Base-by-base conservation (phyloP, 1,284 basidiomycete species). In the Wolfiporia cocos region DNA sequence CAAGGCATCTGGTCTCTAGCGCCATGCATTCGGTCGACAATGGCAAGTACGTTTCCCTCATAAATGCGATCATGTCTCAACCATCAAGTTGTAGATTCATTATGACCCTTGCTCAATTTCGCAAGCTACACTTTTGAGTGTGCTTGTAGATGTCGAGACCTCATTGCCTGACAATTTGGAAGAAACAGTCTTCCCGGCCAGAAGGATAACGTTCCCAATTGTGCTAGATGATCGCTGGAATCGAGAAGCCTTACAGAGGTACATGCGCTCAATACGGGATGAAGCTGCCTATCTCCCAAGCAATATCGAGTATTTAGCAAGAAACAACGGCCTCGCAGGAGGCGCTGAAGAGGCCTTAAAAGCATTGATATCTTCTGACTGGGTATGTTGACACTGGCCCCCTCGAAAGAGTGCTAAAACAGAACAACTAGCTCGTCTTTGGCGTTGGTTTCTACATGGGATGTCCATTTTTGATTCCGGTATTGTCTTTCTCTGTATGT, bases 221-320 rank as follows among this genome's bases (percentile, higher is more conserved):
- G 75, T 73, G 0, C 68, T 84, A 3, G 75, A 84, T 47, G 82
- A 86, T 50, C 67, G 64, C 9, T 77, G 78, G 71, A 73, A 63
- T 39, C 64, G 63, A 11, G 74, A 76, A 9, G 78, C 81, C 4
- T 62, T 84, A 19, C 55, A 70, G 26, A 65, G 69, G 39, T 85
- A 84, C 56, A 77, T 77, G 71, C 62, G 59, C 3, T 72, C 72
- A 0, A 71, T 66, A 0, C 63, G 82, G 11, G 65, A 71, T 39
- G 72, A 71, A 39, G 81, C 83, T 0, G 75, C 76, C 1, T 86
- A 86, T 54, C 62, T 87, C 0, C 83, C 81, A 0, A 78, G 75
- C 56, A 86, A 86, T 51, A 60, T 81, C 32, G 73, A 80, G 33
- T 86, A 86, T 50, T 67, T 86, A 1, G 79, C 81, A 0, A 65